A percentile compares a stretch with the other conserved stretches of the same genome.
Conservation (phyloP, 1,284 basidiomycete genomes). For the Meira nashicola region DNA sequence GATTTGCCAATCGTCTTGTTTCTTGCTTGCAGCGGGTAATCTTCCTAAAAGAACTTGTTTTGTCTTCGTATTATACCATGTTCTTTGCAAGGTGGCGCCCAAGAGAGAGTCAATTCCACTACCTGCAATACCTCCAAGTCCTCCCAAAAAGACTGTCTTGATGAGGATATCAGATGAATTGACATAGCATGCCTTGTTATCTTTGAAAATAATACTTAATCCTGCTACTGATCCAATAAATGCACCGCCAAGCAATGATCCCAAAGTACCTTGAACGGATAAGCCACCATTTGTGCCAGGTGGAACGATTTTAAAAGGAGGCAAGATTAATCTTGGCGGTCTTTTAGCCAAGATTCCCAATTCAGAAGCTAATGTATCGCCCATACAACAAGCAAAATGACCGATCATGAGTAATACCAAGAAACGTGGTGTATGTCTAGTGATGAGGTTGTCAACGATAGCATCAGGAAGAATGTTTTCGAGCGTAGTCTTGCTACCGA, state of each 20-base stretch:
- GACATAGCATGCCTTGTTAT: constrained; percentile 10
- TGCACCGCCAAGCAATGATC: constrained; percentile 68
- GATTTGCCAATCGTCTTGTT: constrained; percentile 52
- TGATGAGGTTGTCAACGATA: background rate
- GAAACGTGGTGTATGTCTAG: background rate
- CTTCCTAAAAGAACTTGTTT: constrained; percentile 61
- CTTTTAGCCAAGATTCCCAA: constrained; percentile 36
- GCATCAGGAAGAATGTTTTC: background rate
- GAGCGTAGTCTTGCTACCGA: constrained; percentile 1
- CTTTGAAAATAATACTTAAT: background rate
- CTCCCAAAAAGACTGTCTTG: constrained; percentile 58
- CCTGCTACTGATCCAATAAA: constrained; percentile 25
- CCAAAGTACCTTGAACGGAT: constrained; percentile 68
- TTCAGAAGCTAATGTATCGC: constrained; percentile 42
- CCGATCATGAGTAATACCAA: constrained; percentile 27
- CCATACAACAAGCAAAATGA: constrained; percentile 42
- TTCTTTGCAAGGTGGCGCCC: constrained; percentile 80
- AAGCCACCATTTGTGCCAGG: constrained; percentile 89
- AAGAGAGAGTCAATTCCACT: constrained; percentile 66
- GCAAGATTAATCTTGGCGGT: constrained; percentile 56
- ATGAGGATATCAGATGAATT: constrained; percentile 55
- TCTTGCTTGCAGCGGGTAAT: constrained; percentile 39
- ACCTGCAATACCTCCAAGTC: constrained; percentile 37
- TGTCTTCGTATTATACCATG: constrained; percentile 65
- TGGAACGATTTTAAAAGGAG: constrained; percentile 81